Base-by-base conservation (phyloP, 495 filamentous ascomycete species). In the Trypethelium eluteriae region DNA sequence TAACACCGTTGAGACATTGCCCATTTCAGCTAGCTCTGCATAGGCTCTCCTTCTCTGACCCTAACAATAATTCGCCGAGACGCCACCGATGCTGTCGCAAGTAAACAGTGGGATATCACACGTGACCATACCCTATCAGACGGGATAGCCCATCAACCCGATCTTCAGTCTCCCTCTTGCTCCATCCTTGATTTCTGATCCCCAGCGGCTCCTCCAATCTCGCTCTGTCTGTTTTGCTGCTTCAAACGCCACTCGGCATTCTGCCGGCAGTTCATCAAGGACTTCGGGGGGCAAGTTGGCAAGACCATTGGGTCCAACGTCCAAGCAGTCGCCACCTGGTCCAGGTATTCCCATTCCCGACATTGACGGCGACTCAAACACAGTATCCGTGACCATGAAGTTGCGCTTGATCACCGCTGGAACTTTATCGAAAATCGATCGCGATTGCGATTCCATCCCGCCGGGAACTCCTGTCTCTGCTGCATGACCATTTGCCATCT, bases 161-260 rank as follows among this genome's bases (percentile, higher is more conserved):
- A 87, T 83, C 47, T 79, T 77, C 12, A 85, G 76, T 35, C 75
- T 76, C 14, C 75, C 75, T 18, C 86, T 76, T 41, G 76, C 64
- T 9, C 78, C 80, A 67, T 83, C 82, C 4, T 75, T 69, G 5
- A 74, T 76, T 74, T 95, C 92, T 2, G 81, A 81, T 39, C 81
- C 81, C 90, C 90, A 94, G 38, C 76, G 82, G 16, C 74, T 76
- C 76, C 90, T 92, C 92, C 92, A 96, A 57, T 81, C 76, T 56
- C 74, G 75, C 71, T 95, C 90, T 32, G 78, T 76, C 10, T 78
- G 74, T 14, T 86, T 76, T 2, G 89, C 86, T 39, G 83, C 78
- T 18, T 89, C 73, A 49, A 95, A 89, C 0, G 89, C 87, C 39
- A 79, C 75, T 46, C 86, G 84, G 77, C 89, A 91, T 63, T 92